Evolutionary conservation across 1,139 yeast genomes (phyloP).

Genomic region (Nakaseomyces bracarensis): DNA sequence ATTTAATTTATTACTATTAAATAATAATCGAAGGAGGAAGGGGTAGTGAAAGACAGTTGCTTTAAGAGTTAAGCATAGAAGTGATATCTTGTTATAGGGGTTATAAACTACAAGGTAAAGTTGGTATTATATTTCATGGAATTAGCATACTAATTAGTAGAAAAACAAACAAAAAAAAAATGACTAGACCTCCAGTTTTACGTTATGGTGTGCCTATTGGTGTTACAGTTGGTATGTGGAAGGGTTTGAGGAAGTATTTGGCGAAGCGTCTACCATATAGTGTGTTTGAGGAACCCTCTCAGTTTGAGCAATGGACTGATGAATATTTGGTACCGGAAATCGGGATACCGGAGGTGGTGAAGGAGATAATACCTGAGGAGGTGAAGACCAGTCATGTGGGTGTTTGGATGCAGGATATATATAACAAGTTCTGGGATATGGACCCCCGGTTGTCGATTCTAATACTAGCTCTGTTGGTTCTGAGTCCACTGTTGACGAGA

Average conservation of each 20-base stretch:
- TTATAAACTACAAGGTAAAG: too few relatives aligned
- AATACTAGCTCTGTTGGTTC: neutral
- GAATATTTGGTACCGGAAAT: neutral
- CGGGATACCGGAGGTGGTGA: neutral
- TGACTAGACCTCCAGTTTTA: slow-evolving; percentile 6
- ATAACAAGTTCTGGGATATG: slow-evolving; percentile 2
- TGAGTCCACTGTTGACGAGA: neutral
- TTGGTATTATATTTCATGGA: too few relatives aligned
- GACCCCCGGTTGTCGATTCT: slow-evolving; percentile 1
- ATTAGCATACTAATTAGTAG: too few relatives aligned
- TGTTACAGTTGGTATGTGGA: slow-evolving; percentile 6
- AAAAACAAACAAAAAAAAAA: neutral
- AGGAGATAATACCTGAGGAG: slow-evolving; percentile 1
- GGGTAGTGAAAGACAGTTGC: too few relatives aligned
- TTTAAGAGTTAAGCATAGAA: too few relatives aligned
- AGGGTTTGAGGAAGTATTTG: neutral
- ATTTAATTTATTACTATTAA: too few relatives aligned
- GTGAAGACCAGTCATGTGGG: neutral
- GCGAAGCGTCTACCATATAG: neutral
- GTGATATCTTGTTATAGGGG: too few relatives aligned
- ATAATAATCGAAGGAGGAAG: too few relatives aligned
- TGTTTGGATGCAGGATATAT: neutral
- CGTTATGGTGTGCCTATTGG: slow-evolving; percentile 5
- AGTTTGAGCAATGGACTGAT: slow-evolving; percentile 5
- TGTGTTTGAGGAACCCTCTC: neutral